Conservation (phyloP, 345 rosid genomes). For the Zanthoxylum bungeanum region DNA sequence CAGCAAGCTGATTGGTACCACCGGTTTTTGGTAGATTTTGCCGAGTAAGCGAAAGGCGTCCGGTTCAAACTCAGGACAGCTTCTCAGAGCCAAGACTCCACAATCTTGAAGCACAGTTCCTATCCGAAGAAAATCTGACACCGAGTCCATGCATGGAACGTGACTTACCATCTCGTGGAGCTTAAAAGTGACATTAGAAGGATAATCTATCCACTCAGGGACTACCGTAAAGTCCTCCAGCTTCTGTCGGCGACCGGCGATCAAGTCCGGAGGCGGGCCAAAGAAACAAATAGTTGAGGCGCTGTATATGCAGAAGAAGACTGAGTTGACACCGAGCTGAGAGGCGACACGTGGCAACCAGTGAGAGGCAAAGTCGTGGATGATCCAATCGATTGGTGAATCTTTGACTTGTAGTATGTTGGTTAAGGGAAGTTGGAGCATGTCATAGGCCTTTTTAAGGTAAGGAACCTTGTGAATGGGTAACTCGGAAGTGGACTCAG, state of each 20-base stretch:
- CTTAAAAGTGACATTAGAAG: background rate
- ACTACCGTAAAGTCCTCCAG: conserved; percentile 19
- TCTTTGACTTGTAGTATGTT: background rate
- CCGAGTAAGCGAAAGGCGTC: conserved; percentile 13
- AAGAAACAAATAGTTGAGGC: conserved; percentile 2
- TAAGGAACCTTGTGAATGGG: conserved; percentile 1
- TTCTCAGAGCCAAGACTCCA: conserved; percentile 2
- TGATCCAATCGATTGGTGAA: conserved; percentile 11
- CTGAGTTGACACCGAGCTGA: conserved; percentile 18
- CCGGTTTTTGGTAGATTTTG: conserved; percentile 6
- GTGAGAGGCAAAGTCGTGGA: conserved; percentile 8
- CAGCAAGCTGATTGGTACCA: background rate
- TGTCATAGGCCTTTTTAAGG: conserved; percentile 7
- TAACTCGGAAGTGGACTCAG: conserved; percentile 5
- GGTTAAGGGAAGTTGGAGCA: background rate
- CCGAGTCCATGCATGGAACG: conserved; percentile 19
- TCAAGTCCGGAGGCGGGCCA: conserved; percentile 19
- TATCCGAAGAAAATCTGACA: background rate
- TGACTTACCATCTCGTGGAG: conserved; percentile 21
- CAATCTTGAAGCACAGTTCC: background rate
- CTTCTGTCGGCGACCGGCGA: conserved; percentile 8
- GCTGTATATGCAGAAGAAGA: conserved; percentile 27
- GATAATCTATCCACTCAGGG: background rate
- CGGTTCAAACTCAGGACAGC: conserved; percentile 19
- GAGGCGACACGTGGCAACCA: conserved; percentile 14